phyloP scores from a whole-genome alignment of 495 filamentous ascomycete genomes.

The Penicillium dipodomyicola region DNA sequence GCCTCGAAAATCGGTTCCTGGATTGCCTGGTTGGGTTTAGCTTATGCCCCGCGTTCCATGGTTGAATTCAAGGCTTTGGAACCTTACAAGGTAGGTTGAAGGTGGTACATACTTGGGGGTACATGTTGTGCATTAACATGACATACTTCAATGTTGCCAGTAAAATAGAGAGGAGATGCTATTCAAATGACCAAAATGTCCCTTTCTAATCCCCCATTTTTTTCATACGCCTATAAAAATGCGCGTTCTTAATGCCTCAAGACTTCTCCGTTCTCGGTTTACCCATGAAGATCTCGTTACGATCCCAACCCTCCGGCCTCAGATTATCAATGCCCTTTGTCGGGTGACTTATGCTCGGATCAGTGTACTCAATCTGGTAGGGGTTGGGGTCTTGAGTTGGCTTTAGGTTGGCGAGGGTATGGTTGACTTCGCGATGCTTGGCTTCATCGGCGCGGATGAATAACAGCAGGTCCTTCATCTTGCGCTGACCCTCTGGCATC shows the following conservation, averaged over 20 bases:
- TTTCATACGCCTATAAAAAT: neutral
- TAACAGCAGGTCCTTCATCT: slow-evolving; percentile 80
- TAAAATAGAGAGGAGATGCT: slow-evolving; percentile 3
- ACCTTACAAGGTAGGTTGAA: neutral
- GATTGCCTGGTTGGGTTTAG: slow-evolving; percentile 13
- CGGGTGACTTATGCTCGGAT: slow-evolving; percentile 60
- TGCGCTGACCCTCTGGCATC: slow-evolving; percentile 80
- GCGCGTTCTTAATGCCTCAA: neutral
- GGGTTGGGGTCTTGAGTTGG: slow-evolving; percentile 87
- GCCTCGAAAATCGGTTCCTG: slow-evolving; percentile 3
- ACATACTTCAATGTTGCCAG: neutral
- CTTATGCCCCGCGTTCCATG: slow-evolving; percentile 14
- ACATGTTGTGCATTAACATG: too few species aligned
- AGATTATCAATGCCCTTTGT: slow-evolving; percentile 66
- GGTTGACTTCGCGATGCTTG: slow-evolving; percentile 97
- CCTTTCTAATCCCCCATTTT: neutral
- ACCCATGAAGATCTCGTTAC: slow-evolving; percentile 63
- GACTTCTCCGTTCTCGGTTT: neutral
- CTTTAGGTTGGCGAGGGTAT: slow-evolving; percentile 82
- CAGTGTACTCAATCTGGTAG: slow-evolving; percentile 73
- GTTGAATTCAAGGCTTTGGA: neutral
- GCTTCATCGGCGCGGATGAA: slow-evolving; percentile 94
- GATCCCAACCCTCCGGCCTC: slow-evolving; percentile 75
- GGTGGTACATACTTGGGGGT: too few species aligned
- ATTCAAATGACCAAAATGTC: neutral